Conservation (phyloP, 441 rosid genomes). For the Aquilaria agallochum region DNA sequence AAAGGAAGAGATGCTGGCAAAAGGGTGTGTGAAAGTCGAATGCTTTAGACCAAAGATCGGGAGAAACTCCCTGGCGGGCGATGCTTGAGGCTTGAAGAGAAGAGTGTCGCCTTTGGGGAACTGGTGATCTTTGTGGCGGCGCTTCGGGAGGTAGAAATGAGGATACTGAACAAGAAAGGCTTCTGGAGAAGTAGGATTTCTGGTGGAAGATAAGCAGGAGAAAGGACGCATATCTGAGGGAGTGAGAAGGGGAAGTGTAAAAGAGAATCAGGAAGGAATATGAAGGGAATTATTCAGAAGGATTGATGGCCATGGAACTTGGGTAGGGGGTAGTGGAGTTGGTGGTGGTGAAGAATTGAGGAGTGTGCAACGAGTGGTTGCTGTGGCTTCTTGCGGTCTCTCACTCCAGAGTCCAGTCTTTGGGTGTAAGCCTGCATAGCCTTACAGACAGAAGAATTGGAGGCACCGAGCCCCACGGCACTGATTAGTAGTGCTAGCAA, state of each 20-base stretch:
- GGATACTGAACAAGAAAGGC: constrained; percentile 31
- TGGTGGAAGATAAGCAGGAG: constrained; percentile 53
- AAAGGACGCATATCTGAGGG: constrained; percentile 59
- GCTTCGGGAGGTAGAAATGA: constrained; percentile 38
- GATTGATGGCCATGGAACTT: constrained; percentile 44
- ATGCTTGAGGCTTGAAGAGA: constrained; percentile 24
- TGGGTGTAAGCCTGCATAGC: too few species aligned
- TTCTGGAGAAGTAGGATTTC: constrained; percentile 37
- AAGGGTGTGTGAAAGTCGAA: constrained; percentile 37
- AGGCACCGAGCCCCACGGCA: too few species aligned
- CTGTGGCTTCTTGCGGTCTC: constrained; percentile 22
- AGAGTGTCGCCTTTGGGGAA: constrained; percentile 30
- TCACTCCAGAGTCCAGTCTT: not conserved
- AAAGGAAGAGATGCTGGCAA: constrained; percentile 71
- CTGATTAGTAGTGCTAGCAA: too few species aligned
- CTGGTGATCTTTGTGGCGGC: constrained; percentile 26
- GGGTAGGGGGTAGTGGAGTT: constrained; percentile 24
- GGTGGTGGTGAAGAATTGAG: constrained; percentile 26
- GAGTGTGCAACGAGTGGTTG: constrained; percentile 49
- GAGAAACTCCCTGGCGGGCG: constrained; percentile 27
- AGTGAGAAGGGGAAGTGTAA: not conserved
- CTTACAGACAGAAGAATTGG: too few species aligned
- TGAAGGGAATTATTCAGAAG: constrained; percentile 29
- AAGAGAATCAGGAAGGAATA: constrained; percentile 8
- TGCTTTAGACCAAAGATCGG: constrained; percentile 26